Evolutionary conservation across 1,284 basidiomycete genomes (phyloP), one percentile per base, ranked within the genome.

Genomic region (Moesziomyces antarcticus): DNA sequence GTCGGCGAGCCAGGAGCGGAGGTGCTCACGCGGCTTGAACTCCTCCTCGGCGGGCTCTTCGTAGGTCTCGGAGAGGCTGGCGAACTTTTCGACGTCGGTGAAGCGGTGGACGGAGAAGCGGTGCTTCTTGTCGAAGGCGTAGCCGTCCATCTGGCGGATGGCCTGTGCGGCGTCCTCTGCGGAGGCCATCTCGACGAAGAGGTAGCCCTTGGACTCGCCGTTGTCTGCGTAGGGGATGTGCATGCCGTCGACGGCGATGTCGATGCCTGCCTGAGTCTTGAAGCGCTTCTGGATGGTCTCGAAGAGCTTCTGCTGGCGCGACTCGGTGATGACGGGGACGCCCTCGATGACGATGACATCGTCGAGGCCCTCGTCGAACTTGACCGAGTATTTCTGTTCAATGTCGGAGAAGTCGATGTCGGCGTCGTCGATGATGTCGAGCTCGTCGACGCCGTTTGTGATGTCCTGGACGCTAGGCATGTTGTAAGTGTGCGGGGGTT

Each of bases 1-100:
- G 85, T 99, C 97, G 33, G 91, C 92, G 62, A 99, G 89, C 96
- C 96, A 99, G 58, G 92, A 92, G 65, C 93, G 90, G 60, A 97
- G 88, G 86, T 99, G 95, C 85, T 98, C 95, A 92, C 96, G 91
- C 59, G 94, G 88, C 59, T 88, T 88, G 85, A 92, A 98, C 78
- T 92, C 91, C 82, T 94, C 92, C 1, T 87, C 85, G 71, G 90
- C 88, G 2, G 93, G 91, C 83, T 94, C 93, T 14, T 89, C 86
- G 84, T 94, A 97, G 0, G 89, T 89, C 83, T 97, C 93, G 63
- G 93, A 90, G 82, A 97, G 84, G 79, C 89, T 88, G 52, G 89
- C 88, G 84, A 90, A 96, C 67, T 89, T 89, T 85, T 98, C 94
- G 73, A 99, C 91, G 84, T 99, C 96, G 53, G 91, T 90, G 85